A percentile compares a stretch with the other conserved stretches of the same genome.
Conservation (phyloP, 805 yeast genomes). For the Candida andamanensis region DNA sequence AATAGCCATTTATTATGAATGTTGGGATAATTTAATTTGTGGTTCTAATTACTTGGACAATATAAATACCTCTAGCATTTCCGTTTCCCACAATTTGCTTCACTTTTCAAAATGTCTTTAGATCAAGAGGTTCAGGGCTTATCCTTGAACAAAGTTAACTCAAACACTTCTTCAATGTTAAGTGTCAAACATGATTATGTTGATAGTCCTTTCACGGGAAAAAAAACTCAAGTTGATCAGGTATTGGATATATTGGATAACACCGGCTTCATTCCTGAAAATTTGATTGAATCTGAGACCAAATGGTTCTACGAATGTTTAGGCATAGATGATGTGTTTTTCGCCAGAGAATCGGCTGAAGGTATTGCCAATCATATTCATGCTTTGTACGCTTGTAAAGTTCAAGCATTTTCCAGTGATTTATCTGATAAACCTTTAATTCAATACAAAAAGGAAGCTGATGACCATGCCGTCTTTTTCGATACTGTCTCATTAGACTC, state of each 20-base stretch:
- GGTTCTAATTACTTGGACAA: too few relatives aligned
- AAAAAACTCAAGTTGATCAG: slow-evolving; percentile 70
- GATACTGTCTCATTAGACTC: slow-evolving; percentile 43
- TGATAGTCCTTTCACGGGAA: slow-evolving; percentile 71
- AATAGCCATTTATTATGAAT: too few relatives aligned
- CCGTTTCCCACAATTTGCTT: too few relatives aligned
- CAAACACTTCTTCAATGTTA: slow-evolving; percentile 25
- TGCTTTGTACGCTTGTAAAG: slow-evolving; percentile 86
- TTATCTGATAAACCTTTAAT: slow-evolving; percentile 46
- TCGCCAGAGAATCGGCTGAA: slow-evolving; percentile 76
- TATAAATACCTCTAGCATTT: too few relatives aligned
- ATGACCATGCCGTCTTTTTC: slow-evolving; percentile 87
- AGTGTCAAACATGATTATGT: slow-evolving; percentile 57
- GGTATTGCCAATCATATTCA: slow-evolving; percentile 81
- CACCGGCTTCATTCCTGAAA: slow-evolving; percentile 86
- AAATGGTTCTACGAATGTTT: slow-evolving; percentile 82
- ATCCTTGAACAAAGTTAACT: slow-evolving; percentile 19
- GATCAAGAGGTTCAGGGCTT: slow-evolving; percentile 15
- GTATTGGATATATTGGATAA: slow-evolving; percentile 79
- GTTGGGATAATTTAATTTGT: too few relatives aligned
- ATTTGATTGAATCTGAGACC: slow-evolving; percentile 78
- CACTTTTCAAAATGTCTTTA: too few relatives aligned
- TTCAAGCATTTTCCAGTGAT: slow-evolving; percentile 59
- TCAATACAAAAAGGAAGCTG: slow-evolving; percentile 72
- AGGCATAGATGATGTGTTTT: slow-evolving; percentile 90